Base-by-base conservation (phyloP, 768 basidiomycete genomes). In the Lentinula sp. region DNA sequence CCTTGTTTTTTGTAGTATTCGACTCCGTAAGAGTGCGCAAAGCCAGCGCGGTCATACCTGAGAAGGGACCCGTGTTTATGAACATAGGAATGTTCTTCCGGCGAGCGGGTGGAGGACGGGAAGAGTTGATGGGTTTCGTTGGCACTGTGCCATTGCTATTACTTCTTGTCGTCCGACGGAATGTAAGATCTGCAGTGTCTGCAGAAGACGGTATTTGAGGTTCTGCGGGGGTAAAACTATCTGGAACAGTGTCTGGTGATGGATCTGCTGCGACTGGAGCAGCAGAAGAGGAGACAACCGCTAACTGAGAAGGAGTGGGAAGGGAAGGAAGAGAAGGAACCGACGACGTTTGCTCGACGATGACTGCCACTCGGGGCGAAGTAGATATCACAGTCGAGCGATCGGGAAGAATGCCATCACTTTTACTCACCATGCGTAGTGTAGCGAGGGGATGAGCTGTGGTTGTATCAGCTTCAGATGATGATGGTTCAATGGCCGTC, bases 1-100 rank as follows among this genome's bases (percentile, higher is more conserved):
- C 75, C 73, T 93, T 89, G 66, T 93, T 93, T 69, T 74, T 82
- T 53, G 76, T 71, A 1, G 91, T 93, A 70, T 93, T 93, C 43
- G 82, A 80, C 15, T 77, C 78, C 9, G 91, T 93, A 59, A 93
- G 78, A 40, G 85, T 78, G 68, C 83, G 87, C 61, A 93, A 74
- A 7, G 88, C 86, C 1, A 82, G 78, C 18, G 85, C 81, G 57
- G 80, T 87, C 85, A 92, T 86, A 35, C 86, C 83, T 56, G 80
- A 77, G 69, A 89, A 88, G 18, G 73, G 71, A 53, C 76, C 73
- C 4, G 74, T 75, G 35, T 75, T 77, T 34, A 68, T 65, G n/a
- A 32, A 62, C 37, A 13, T 61, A 55, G 35, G 32, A 31, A 18
- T 58, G 57, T 37, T 50, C 18, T 37, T 39, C 23, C 39, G 21